These are phyloP conservation scores for Pyrus communis DNA, from an alignment of 306 rosid species.

Conservation along the genomic window DNA sequence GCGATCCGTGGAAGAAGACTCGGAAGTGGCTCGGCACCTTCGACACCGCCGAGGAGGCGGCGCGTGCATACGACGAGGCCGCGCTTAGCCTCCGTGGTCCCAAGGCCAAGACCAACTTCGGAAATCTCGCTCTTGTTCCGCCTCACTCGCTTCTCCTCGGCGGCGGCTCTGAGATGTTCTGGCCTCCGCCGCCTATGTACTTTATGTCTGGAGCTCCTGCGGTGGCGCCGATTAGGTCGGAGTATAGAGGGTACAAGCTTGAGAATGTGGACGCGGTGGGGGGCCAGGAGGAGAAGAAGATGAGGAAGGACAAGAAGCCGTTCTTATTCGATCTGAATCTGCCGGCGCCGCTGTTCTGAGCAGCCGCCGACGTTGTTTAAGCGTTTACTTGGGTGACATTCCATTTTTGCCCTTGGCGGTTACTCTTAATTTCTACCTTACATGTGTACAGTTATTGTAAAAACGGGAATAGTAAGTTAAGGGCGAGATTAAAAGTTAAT, in stretches of 20 bases:
- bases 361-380: not conserved
- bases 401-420: conserved; percentile 10
- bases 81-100: conserved; percentile 53
- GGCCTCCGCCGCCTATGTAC: conserved; percentile 24
- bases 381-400: not conserved
- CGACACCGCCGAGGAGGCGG: conserved; percentile 68
- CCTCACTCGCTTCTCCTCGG: not conserved
- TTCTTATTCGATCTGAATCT: conserved; percentile 50
- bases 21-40: conserved; percentile 73
- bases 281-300: conserved; percentile 24
- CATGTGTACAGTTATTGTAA: conserved; percentile 26
- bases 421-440: not conserved
- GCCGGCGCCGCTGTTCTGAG: conserved; percentile 52
- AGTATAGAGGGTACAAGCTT: conserved; percentile 45
- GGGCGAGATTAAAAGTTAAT: not conserved
- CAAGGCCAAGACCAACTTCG: conserved; percentile 61
- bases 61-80: conserved; percentile 60
- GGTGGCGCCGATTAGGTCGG: conserved; percentile 34
- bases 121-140: not conserved
- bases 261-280: conserved; percentile 41
- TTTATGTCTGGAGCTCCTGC: not conserved
- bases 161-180: conserved; percentile 5
- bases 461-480: not conserved
- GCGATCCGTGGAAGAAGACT: conserved; percentile 59
- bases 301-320: conserved; percentile 33